Percentiles rank a stretch among this genome's conserved stretches.
phyloP scores from a whole-genome alignment of 176 grass and related monocot genomes.

The Aegilops bicornis region DNA sequence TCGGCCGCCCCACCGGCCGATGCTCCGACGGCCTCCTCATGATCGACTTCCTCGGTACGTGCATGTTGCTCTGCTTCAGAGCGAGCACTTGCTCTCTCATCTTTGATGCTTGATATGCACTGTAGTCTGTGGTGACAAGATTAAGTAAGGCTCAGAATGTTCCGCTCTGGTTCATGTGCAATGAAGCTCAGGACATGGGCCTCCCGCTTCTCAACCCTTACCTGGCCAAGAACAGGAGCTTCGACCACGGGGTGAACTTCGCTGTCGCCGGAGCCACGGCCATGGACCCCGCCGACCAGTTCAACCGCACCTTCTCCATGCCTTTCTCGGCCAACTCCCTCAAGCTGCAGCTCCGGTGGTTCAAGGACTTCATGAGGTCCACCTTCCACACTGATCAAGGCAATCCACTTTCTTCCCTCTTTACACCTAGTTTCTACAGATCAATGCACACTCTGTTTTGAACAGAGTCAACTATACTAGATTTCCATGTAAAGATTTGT shows the following conservation, averaged over 20 bases:
- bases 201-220: constrained; percentile 65
- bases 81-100: no score
- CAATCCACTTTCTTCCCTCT: background rate
- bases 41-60: constrained; percentile 82
- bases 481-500: background rate
- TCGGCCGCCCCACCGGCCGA: constrained; percentile 65
- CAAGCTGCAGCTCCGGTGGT: constrained; percentile 60
- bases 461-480: background rate
- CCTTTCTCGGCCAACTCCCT: constrained; percentile 44
- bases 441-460: background rate
- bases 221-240: constrained; percentile 52
- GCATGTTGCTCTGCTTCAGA: no score
- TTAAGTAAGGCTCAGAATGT: no score
- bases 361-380: constrained; percentile 52
- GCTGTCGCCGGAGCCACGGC: constrained; percentile 61
- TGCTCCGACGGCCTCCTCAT: constrained; percentile 98
- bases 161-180: no score
- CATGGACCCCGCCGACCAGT: constrained; percentile 38
- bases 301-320: constrained; percentile 11
- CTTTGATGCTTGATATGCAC: no score
- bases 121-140: no score
- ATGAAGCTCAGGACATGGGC: constrained; percentile 58
- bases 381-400: constrained; percentile 31
- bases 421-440: background rate
- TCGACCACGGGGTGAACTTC: constrained; percentile 65